These are phyloP conservation scores for Pleomassaria siparia DNA, from an alignment of 2,329 filamentous ascomycete species.

Conservation along the genomic window DNA sequence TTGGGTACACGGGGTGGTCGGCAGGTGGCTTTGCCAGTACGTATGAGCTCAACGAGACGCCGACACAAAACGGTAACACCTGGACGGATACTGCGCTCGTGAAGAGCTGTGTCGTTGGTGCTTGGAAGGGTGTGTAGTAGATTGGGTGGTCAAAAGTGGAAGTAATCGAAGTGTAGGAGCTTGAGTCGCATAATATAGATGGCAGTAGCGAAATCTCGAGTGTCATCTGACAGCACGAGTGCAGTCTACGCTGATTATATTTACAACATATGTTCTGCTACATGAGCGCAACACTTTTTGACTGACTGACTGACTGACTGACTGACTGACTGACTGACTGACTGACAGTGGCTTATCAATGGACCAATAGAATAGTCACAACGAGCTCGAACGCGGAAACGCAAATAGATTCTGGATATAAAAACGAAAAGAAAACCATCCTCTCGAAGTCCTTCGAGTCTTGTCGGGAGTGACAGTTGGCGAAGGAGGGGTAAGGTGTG, in stretches of 20 bases:
- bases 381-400: not conserved
- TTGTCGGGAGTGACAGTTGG: not conserved
- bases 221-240: too few species aligned
- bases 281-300: too few species aligned
- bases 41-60: constrained; percentile 29
- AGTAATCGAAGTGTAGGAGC: not conserved
- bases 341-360: too few species aligned
- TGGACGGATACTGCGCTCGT: constrained; percentile 22
- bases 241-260: too few species aligned
- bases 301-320: too few species aligned
- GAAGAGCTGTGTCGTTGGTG: constrained; percentile 19
- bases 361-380: not conserved
- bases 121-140: constrained; percentile 20
- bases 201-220: too few species aligned
- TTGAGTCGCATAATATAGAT: too few species aligned
- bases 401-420: not conserved
- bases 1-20: constrained; percentile 33
- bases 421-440: not conserved
- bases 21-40: constrained; percentile 30
- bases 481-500: not conserved
- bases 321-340: too few species aligned
- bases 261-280: too few species aligned
- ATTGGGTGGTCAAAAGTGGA: not conserved
- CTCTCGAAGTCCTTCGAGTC: too few species aligned
- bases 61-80: constrained; percentile 16